Conservation (phyloP, 306 rosid genomes). For the Dryas alaskensis region DNA sequence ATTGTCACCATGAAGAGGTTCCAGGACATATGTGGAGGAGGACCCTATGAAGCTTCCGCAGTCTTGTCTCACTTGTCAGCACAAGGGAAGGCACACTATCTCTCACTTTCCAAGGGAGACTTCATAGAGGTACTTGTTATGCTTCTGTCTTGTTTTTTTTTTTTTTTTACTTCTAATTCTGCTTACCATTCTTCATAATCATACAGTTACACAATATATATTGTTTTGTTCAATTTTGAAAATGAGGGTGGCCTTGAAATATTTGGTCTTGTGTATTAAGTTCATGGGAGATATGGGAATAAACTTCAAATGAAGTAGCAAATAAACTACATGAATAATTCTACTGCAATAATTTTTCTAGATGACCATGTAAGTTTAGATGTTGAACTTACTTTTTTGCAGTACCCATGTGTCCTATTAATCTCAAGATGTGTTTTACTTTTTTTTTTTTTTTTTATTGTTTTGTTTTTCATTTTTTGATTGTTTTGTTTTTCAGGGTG, state of each 20-base stretch:
- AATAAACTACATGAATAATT: neutral
- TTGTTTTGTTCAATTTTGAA: neutral
- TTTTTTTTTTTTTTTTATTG: neutral
- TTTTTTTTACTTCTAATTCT: neutral
- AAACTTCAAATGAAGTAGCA: neutral
- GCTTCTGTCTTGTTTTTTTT: neutral
- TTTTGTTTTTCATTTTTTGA: no score
- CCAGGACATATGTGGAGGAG: conserved; percentile 71
- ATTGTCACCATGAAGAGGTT: conserved; percentile 64
- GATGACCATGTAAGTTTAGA: neutral
- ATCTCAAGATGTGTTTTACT: neutral
- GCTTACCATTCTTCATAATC: neutral
- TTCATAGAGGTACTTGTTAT: conserved; percentile 52
- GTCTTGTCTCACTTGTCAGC: conserved; percentile 61
- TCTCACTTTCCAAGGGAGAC: conserved; percentile 47
- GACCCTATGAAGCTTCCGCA: conserved; percentile 56
- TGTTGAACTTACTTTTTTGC: neutral
- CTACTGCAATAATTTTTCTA: neutral
- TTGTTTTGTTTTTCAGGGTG: conserved; percentile 50
- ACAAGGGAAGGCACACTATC: conserved; percentile 59
- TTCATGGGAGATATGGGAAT: neutral
- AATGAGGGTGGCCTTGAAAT: neutral
- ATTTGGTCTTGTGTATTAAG: no score
- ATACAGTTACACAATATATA: neutral
- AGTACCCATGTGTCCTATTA: neutral